phyloP scores from a whole-genome alignment of 768 basidiomycete genomes.

The Megacollybia marginata region DNA sequence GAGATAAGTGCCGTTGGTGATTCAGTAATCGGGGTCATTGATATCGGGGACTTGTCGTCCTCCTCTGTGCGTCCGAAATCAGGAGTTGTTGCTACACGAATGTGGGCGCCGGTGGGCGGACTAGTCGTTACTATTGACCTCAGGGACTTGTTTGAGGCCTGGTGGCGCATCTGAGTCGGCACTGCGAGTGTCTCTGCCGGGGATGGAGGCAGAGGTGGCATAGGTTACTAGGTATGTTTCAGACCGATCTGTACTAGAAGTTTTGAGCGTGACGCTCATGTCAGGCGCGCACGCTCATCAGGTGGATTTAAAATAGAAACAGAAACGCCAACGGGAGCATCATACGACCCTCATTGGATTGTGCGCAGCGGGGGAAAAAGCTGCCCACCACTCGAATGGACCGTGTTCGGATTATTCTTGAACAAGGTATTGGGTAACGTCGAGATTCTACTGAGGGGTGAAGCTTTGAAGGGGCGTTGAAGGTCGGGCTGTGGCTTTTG shows the following conservation, averaged over 20 bases:
- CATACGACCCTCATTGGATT: no score
- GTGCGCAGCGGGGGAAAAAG: constrained; percentile 25
- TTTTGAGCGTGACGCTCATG: no score
- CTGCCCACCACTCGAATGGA: constrained; percentile 45
- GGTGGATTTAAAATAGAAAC: no score
- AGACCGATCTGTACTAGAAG: no score
- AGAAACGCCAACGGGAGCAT: no score
- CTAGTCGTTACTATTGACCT: no score
- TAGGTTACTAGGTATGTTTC: no score
- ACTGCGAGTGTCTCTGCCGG: no score
- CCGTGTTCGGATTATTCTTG: constrained; percentile 46
- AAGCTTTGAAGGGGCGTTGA: constrained; percentile 52
- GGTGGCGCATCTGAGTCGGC: no score
- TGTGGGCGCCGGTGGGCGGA: neutral
- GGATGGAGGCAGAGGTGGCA: no score
- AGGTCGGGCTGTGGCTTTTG: constrained; percentile 62
- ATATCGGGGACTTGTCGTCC: neutral
- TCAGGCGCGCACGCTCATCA: no score
- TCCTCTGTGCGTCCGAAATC: neutral
- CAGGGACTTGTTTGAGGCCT: no score
- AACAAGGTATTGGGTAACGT: constrained; percentile 43
- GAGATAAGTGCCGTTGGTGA: neutral
- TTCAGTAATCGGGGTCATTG: neutral
- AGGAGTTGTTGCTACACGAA: neutral
- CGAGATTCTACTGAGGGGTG: constrained; percentile 15